phyloP scores from a whole-genome alignment of 352 stramenopile species.

The Phytophthora pluvialis region DNA sequence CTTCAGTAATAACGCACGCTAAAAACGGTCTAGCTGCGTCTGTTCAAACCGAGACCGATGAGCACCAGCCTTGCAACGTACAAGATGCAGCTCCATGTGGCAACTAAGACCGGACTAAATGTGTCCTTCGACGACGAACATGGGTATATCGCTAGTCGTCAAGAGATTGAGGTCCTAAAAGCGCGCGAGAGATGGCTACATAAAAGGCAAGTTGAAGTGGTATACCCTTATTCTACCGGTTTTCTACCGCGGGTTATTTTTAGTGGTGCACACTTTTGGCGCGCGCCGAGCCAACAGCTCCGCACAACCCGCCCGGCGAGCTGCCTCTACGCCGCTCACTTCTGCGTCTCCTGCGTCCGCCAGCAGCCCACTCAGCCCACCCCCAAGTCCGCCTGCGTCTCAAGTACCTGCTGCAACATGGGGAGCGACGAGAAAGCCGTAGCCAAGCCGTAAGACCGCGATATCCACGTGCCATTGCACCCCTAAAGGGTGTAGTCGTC shows the following conservation, averaged over 20 bases:
- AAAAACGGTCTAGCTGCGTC: slow-evolving; percentile 7
- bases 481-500: background rate
- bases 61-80: background rate
- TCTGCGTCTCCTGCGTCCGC: slow-evolving; percentile 25
- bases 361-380: slow-evolving; percentile 10
- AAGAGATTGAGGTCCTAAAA: background rate
- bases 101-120: slow-evolving; percentile 5
- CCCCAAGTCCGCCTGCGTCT: slow-evolving; percentile 1
- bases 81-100: background rate
- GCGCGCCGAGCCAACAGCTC: slow-evolving; percentile 22
- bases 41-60: slow-evolving; percentile 3
- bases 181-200: slow-evolving; percentile 10
- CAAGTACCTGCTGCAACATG: slow-evolving; percentile 32
- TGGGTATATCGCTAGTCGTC: slow-evolving; percentile 4
- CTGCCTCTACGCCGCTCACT: slow-evolving; percentile 12
- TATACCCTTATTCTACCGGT: slow-evolving; percentile 7
- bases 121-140: background rate
- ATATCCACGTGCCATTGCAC: background rate
- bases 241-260: slow-evolving; percentile 18
- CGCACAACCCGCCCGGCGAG: slow-evolving; percentile 2
- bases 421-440: slow-evolving; percentile 43
- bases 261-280: slow-evolving; percentile 30
- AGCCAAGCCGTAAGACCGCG: slow-evolving; percentile 44
- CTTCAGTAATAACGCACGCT: background rate
- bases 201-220: slow-evolving; percentile 30